Base-by-base conservation (phyloP, 2,329 filamentous ascomycete species). In the Penicillium nordicum region DNA sequence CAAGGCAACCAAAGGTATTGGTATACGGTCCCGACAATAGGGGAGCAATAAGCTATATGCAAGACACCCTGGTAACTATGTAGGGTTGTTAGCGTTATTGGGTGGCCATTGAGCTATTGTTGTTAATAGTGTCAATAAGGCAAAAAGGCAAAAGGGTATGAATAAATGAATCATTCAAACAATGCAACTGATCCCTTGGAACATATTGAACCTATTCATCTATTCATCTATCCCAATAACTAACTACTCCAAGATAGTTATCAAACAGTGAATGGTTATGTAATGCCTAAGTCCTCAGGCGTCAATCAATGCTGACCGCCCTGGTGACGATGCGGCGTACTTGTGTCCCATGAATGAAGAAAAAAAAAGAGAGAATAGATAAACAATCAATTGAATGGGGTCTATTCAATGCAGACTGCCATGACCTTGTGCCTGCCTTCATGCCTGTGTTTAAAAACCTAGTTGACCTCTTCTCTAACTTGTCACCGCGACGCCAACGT, bases 401-500 rank as follows among this genome's bases (percentile, higher is more conserved):
- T 48, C 38, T 21, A 29, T 57, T 50, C 47, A 14, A 45, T 45
- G 40, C 57, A 54, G 40, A 57, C 41, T 55, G 23, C 32, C 48
- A 34, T 57, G 52, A 44, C 34, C 11, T 23, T 54, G 50, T 54
- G 58, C 51, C 45, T 30, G 14, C 41, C 50, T 45, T 56, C 43
- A 65, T 63, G 58, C 44, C 57, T 52, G 50, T 66, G 42, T 63
- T 63, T 36, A 53, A 50, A 27, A 63, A 45, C 36, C 27, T 60
- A 18, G 56, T 57, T 32, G 57, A 61, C 5, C 44, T 63, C 41
- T 49, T 64, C 40, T 47, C 57, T 46, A 57, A 41, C n/a, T 47
- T 62, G n/a, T 64, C 63, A 25, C 64, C 62, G 40, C 60, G 55
- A 60, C 59, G 57, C 61, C 44, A 40, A 27, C 60, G 51, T 55